Evolutionary conservation across 1,139 yeast genomes (phyloP), one percentile per base, ranked within the genome.

Genomic region (Yarrowia galli): DNA sequence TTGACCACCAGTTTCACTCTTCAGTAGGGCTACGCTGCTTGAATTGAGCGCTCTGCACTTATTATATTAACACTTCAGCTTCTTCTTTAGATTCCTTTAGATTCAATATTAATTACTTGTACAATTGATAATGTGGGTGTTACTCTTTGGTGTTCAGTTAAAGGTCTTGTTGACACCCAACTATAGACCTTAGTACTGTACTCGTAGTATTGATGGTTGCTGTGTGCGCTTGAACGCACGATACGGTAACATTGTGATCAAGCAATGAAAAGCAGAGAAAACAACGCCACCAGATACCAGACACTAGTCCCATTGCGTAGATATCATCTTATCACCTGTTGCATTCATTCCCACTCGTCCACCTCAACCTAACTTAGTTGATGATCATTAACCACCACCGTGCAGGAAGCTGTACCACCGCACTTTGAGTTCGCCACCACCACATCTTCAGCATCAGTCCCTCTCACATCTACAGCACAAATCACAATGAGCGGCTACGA

Each of bases 401-500:
- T 32, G 56, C 56, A 49, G 56, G 38, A 36, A 53, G 43, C 60
- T 36, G 35, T 54, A 54, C 23, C 60, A 36, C 32, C 42, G 20
- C 60, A 48, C 53, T 40, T 58, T 58, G 64, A 58, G 64, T 58
- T 58, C 64, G 64, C 64, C 64, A 58, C 64, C 64, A 58, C 64
- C 46, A 40, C 38, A 36, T 25, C 48, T 36, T 40, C 64, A 58
- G 46, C 63, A 56, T 42, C 63, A 54, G 36, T 58, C 64, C 40
- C 64, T 58, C 51, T 43, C 40, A 43, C 64, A 58, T 51, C 43
- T 40, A 43, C 49, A 28, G 8, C 32, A 43, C 51, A 58, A 28
- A 58, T 22, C 67, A 73, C 22, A 69, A 91, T 95, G 99, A 91
- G 98, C 85, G 98, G 99, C 71, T 95, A 95, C 97, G 99, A 95